Percentiles rank a stretch among this genome's conserved stretches.
Conservation (phyloP, 495 filamentous ascomycete species). For the Neurospora sp. region DNA sequence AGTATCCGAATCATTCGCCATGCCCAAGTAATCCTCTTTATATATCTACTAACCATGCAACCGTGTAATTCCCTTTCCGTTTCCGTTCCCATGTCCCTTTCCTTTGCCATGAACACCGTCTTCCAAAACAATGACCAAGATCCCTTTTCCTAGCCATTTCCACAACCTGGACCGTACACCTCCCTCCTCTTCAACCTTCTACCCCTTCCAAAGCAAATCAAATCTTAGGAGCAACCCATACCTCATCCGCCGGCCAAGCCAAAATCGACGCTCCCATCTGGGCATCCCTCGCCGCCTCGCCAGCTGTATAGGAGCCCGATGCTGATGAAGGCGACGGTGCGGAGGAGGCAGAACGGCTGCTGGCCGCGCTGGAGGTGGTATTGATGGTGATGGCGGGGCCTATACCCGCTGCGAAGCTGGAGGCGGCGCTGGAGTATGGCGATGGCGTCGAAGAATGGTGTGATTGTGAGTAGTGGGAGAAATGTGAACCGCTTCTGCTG, state of each 20-base stretch:
- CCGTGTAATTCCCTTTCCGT: background rate
- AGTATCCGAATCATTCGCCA: background rate
- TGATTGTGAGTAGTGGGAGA: background rate
- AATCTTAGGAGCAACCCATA: slow-evolving; percentile 8
- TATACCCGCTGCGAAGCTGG: background rate
- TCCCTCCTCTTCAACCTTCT: background rate
- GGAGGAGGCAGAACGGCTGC: background rate
- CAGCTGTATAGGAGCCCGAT: slow-evolving; percentile 11
- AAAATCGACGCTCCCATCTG: slow-evolving; percentile 16
- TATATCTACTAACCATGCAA: background rate
- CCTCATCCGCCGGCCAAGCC: slow-evolving; percentile 20
- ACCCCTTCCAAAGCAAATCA: background rate
- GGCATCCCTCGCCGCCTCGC: slow-evolving; percentile 17
- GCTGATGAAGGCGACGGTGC: background rate
- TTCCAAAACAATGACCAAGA: too few species aligned
- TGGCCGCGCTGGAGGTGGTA: background rate
- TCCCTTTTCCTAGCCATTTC: background rate
- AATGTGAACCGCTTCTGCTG: background rate
- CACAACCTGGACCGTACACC: background rate
- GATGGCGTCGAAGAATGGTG: background rate
- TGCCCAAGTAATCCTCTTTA: background rate
- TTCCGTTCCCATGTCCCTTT: background rate
- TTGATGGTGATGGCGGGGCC: background rate
- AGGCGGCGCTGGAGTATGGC: background rate
- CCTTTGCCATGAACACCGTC: background rate